These are phyloP conservation scores for Penicillium sp. DNA, from an alignment of 2,329 filamentous ascomycete species.

Conservation along the genomic window DNA sequence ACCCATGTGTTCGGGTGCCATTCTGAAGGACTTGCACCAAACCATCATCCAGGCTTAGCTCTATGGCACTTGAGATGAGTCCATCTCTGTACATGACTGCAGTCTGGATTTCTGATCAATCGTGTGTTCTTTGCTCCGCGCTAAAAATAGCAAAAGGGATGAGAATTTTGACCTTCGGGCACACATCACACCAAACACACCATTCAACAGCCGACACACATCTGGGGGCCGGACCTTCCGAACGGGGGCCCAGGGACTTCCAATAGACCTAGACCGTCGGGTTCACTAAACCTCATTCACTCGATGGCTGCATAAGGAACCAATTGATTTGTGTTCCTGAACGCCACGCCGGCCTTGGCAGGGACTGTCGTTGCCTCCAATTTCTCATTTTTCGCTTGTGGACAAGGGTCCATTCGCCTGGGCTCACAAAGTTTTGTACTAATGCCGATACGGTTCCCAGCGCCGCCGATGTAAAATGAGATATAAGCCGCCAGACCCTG, in stretches of 20 bases:
- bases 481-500: background rate
- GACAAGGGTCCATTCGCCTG: background rate
- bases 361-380: background rate
- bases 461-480: background rate
- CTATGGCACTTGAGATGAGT: no score
- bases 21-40: background rate
- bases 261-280: background rate
- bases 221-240: background rate
- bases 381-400: background rate
- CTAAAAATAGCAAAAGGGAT: no score
- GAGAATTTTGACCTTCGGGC: no score
- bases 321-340: background rate
- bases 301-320: background rate
- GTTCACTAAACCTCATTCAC: background rate
- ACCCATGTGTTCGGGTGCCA: background rate
- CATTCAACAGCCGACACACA: no score
- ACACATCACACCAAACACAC: no score
- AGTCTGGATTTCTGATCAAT: no score
- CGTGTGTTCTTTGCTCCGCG: no score
- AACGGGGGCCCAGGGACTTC: background rate
- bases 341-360: slow-evolving; percentile 9
- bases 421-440: slow-evolving; percentile 2
- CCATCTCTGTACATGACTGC: no score
- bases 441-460: background rate
- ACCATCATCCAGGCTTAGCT: no score